Conservation (phyloP, 805 yeast species). For the Lipomyces spencermartinsiae region DNA sequence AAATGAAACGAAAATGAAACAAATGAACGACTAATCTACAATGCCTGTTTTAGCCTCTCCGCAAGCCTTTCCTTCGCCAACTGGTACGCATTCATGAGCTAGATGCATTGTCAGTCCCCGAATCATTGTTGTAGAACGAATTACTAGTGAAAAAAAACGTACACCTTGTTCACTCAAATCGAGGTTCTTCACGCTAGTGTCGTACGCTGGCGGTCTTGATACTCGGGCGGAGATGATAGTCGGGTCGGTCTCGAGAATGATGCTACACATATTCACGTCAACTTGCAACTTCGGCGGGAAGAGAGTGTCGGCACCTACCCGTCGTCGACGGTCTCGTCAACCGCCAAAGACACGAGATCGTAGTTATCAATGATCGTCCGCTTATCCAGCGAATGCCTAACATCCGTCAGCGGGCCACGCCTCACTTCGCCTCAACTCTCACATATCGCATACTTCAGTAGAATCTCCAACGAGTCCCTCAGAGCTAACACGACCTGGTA, state of each 20-base stretch:
- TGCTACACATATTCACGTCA: conserved; percentile 48
- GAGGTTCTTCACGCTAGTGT: conserved; percentile 51
- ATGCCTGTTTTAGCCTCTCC: conserved; percentile 38
- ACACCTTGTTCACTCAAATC: conserved; percentile 56
- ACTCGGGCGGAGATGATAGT: conserved; percentile 87
- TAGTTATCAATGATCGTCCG: conserved; percentile 78
- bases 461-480: conserved; percentile 78
- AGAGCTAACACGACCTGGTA: conserved; percentile 78
- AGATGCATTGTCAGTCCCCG: conserved; percentile 13
- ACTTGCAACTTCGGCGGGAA: not conserved
- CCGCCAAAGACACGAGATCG: conserved; percentile 82
- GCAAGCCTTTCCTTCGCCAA: conserved; percentile 36
- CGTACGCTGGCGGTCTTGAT: conserved; percentile 81
- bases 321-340: conserved; percentile 92
- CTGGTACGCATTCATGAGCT: conserved; percentile 38
- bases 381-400: conserved; percentile 67
- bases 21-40: conserved; percentile 12
- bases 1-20: not conserved
- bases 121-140: not conserved
- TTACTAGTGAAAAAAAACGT: conserved; percentile 39
- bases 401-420: not conserved
- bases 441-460: conserved; percentile 55
- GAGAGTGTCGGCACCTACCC: conserved; percentile 46
- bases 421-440: not conserved
- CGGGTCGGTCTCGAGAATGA: conserved; percentile 88